Base-by-base conservation (phyloP, 148 eudicot genomes). In the Dianthus caryophyllus region DNA sequence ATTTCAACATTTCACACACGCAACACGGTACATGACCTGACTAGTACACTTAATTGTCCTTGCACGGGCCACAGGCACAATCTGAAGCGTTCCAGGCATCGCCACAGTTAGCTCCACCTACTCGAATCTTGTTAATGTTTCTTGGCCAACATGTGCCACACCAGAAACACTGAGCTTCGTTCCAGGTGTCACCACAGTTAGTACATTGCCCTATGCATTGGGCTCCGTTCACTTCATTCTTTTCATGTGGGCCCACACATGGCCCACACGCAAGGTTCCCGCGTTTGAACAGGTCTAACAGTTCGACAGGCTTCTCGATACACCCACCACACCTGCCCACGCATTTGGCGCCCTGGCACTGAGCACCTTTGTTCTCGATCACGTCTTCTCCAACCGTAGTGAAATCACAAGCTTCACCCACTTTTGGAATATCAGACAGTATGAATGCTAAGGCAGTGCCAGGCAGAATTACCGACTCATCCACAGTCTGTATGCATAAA, bases 331-430 rank as follows among this genome's bases (percentile, higher is more conserved):
- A 59, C 31, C 6, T 22, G 22, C 63, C 63, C 31, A 59, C 9
- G 22, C 63, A 59, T n/a, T 17, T 26, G 43, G 13, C 2, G 30
- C 63, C 63, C 15, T 33, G 2, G 0, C 44, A 5, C 10, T 41
- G 44, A 41, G 12, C 6, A 3, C 44, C 44, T 59, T n/a, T 14
- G 31, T 6, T 31, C n/a, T 7, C 31, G 21, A 31, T 62, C 26
- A 64, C 57, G 21, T 63, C 44, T 59, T 59, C 14, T 59, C 44
- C 46, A 2, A 15, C 22, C n/a, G 60, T 5, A 1, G 49, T n/a
- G 2, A 86, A 80, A 30, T 75, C 74, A 22, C 71, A 74, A 38
- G 71, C 73, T 13, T 88, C 88, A 61, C 84, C 81, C 61, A 70
- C 85, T 71, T 67, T 83, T 66, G 79, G 27, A 36, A 77, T 78